A percentile compares a stretch with the other conserved stretches of the same genome.
Conservation (phyloP, 2,329 filamentous ascomycete species). For the Thermochaetoides dissita region DNA sequence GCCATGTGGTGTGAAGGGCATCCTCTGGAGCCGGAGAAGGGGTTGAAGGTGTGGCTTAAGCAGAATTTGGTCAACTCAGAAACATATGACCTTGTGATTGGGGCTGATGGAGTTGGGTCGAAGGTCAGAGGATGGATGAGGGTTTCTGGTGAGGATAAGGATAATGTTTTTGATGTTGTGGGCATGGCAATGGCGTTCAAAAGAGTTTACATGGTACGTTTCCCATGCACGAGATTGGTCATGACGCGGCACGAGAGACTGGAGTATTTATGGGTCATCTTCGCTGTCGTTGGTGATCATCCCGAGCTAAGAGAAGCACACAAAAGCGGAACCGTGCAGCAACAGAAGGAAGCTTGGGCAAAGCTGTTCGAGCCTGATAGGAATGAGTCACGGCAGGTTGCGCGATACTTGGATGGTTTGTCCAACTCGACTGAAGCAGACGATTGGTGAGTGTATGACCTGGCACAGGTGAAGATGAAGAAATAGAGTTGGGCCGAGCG, state of each 20-base stretch:
- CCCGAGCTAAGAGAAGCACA: conserved; percentile 17
- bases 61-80: conserved; percentile 24
- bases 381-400: conserved; percentile 28
- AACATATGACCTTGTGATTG: conserved; percentile 37
- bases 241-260: conserved; percentile 26
- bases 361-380: conserved; percentile 26
- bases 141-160: not conserved
- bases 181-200: conserved; percentile 17
- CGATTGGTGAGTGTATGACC: conserved; percentile 32
- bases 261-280: conserved; percentile 24
- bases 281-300: conserved; percentile 19
- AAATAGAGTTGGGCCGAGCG: conserved; percentile 26
- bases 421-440: conserved; percentile 20
- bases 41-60: conserved; percentile 23
- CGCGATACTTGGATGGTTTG: conserved; percentile 23
- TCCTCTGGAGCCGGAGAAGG: conserved; percentile 8
- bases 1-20: conserved; percentile 14
- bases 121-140: conserved; percentile 24
- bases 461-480: conserved; percentile 31
- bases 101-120: conserved; percentile 39
- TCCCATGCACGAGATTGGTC: conserved; percentile 21
- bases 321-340: conserved; percentile 19
- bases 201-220: conserved; percentile 8
- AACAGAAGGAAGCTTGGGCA: conserved; percentile 26
- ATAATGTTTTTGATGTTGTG: not conserved